These are phyloP conservation scores for Leersia perrieri DNA, from an alignment of 176 grass and related monocot species.

Conservation along the genomic window DNA sequence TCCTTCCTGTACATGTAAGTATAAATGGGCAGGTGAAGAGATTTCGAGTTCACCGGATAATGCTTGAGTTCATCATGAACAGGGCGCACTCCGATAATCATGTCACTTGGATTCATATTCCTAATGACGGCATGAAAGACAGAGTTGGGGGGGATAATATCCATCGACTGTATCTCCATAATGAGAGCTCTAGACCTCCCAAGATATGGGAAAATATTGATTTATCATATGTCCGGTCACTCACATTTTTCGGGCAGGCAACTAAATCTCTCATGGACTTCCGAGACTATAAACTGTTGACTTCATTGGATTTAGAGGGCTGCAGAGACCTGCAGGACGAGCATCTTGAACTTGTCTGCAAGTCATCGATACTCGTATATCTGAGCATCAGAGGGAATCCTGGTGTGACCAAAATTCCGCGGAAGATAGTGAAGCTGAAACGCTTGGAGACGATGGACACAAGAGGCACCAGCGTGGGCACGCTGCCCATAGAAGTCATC, in stretches of 20 bases:
- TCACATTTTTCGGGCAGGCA: neutral
- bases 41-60: too few species aligned
- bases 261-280: neutral
- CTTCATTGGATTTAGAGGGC: neutral
- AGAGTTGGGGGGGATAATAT: too few species aligned
- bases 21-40: too few species aligned
- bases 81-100: too few species aligned
- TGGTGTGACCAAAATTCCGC: neutral
- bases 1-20: too few species aligned
- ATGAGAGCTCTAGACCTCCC: too few species aligned
- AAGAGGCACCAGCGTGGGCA: neutral
- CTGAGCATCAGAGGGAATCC: neutral
- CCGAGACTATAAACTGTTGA: neutral
- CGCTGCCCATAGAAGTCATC: neutral
- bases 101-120: too few species aligned
- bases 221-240: too few species aligned
- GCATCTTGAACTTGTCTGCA: neutral
- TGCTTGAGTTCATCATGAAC: too few species aligned
- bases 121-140: too few species aligned
- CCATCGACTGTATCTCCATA: too few species aligned
- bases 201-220: too few species aligned
- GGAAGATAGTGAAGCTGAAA: neutral
- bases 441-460: neutral
- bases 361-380: neutral
- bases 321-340: neutral